These are phyloP conservation scores for Exophiala aquamarina DNA, from an alignment of 2,329 filamentous ascomycete genomes.

Conservation along the genomic window DNA sequence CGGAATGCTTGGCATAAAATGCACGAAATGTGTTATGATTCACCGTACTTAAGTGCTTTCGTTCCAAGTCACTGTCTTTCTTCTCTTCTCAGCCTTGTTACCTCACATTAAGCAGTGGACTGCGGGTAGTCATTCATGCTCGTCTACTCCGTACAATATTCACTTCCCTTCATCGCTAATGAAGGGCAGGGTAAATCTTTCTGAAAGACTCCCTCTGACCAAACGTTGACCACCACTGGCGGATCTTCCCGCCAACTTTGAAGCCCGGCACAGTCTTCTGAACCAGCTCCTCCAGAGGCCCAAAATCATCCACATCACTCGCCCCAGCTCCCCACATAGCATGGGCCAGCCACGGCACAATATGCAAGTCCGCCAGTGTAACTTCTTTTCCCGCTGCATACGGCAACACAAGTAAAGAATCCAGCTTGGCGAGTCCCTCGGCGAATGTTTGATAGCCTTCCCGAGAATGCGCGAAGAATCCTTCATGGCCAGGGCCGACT, in stretches of 20 bases:
- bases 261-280: conserved; percentile 21
- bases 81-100: too few species aligned
- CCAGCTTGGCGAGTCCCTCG: conserved; percentile 11
- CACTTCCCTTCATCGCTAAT: conserved; percentile 1
- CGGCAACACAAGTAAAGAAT: conserved; percentile 14
- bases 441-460: conserved; percentile 12
- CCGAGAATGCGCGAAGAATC: conserved; percentile 16
- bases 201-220: conserved; percentile 7
- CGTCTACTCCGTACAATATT: too few species aligned
- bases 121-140: too few species aligned
- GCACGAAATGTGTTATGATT: too few species aligned
- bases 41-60: too few species aligned
- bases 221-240: conserved; percentile 16
- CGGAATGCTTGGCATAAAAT: too few species aligned
- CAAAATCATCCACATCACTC: conserved; percentile 13
- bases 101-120: too few species aligned
- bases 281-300: conserved; percentile 10
- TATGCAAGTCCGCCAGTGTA: conserved; percentile 21
- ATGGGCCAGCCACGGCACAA: conserved; percentile 23
- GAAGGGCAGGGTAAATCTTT: conserved; percentile 12
- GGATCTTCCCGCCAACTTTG: conserved; percentile 14
- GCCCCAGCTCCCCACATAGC: conserved; percentile 15
- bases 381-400: conserved; percentile 16
- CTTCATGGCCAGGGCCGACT: conserved; percentile 2
- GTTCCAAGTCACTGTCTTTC: too few species aligned